These are phyloP conservation scores for Pochonia chlamydosporia DNA, from an alignment of 2,329 filamentous ascomycete genomes.

Conservation along the genomic window DNA sequence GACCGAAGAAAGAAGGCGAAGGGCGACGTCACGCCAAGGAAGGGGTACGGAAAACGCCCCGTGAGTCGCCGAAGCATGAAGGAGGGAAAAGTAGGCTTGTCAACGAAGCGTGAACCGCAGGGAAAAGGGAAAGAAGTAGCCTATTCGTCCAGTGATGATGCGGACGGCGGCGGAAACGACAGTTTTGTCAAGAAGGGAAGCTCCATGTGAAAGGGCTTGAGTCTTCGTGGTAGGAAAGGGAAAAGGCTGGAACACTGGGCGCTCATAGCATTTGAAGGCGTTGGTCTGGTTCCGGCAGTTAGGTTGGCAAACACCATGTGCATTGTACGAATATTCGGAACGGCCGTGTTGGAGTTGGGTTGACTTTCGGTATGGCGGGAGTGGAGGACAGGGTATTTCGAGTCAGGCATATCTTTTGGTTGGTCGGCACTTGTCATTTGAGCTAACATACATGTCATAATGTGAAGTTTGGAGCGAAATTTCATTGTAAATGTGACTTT, in stretches of 20 bases:
- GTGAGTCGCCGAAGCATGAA: constrained; percentile 36
- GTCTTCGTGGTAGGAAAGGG: not conserved
- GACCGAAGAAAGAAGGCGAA: constrained; percentile 22
- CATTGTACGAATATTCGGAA: not conserved
- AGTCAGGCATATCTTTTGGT: no score
- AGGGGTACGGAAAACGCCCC: constrained; percentile 23
- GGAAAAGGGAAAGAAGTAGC: constrained; percentile 44
- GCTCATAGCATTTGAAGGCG: constrained; percentile 1
- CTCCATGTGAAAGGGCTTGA: constrained; percentile 28
- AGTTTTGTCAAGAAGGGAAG: constrained; percentile 17
- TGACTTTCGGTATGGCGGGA: not conserved
- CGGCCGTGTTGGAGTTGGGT: not conserved
- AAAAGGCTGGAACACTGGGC: not conserved
- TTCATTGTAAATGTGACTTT: no score
- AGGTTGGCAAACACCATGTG: not conserved
- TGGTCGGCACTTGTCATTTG: no score
- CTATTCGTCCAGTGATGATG: constrained; percentile 30
- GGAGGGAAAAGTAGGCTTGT: constrained; percentile 28
- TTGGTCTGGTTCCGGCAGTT: not conserved
- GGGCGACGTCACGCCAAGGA: constrained; percentile 21
- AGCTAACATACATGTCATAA: no score
- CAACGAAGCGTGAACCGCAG: constrained; percentile 25
- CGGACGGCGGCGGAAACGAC: constrained; percentile 28
- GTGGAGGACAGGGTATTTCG: no score
- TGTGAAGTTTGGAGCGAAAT: no score